These are phyloP conservation scores for Cordia subcordata DNA, from an alignment of 257 asterid species.

Conservation along the genomic window DNA sequence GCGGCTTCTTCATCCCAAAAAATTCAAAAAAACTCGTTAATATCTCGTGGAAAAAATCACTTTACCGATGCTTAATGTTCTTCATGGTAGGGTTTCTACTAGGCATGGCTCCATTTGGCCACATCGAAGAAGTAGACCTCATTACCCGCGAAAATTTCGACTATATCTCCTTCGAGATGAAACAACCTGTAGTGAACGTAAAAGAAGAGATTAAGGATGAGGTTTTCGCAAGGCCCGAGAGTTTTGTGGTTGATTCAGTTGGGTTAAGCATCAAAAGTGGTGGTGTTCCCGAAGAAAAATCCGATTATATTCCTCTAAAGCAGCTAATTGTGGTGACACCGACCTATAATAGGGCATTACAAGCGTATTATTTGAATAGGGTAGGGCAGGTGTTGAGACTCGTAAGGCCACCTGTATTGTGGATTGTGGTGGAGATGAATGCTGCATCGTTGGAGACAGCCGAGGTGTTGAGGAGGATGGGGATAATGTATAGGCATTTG, in stretches of 20 bases:
- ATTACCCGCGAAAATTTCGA: conserved; percentile 18
- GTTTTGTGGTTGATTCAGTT: conserved; percentile 35
- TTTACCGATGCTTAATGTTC: conserved; percentile 55
- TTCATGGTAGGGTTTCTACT: conserved; percentile 74
- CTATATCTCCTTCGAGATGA: neutral
- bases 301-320: conserved; percentile 41
- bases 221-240: conserved; percentile 27
- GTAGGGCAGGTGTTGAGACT: conserved; percentile 79
- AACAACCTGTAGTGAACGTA: conserved; percentile 13
- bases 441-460: conserved; percentile 75
- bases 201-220: conserved; percentile 17
- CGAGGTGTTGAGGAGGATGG: conserved; percentile 68
- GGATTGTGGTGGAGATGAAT: conserved; percentile 95
- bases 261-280: conserved; percentile 26
- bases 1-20: conserved; percentile 32
- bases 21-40: conserved; percentile 45
- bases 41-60: conserved; percentile 49
- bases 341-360: conserved; percentile 62
- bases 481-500: conserved; percentile 77
- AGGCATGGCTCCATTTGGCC: conserved; percentile 70
- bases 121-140: conserved; percentile 24
- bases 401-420: conserved; percentile 68
- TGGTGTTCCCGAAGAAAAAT: conserved; percentile 16
- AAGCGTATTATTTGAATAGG: conserved; percentile 76
- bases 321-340: conserved; percentile 82